Evolutionary conservation across 345 rosid species (phyloP), one percentile per base, ranked within the genome.

Genomic region (Eucalyptus fibrosa): DNA sequence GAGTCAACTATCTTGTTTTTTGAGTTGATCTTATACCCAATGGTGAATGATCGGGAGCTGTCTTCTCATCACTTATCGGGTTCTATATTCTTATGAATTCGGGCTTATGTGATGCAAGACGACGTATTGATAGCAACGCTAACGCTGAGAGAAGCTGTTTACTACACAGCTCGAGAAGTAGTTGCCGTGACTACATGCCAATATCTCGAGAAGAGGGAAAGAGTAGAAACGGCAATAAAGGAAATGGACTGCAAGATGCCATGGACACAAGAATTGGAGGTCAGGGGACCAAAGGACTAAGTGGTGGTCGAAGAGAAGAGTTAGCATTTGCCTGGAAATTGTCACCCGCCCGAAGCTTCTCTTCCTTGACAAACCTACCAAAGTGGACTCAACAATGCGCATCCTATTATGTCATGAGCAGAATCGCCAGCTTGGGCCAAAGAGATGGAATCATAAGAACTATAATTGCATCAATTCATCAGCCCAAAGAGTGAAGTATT

Each of bases 371-470:
- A 93, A 92, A 90, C 95, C 94, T 7, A 95, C 96, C 5, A 93
- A n/a, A n/a, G 95, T 49, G 96, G 95, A 17, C 93, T 95, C 0
- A 95, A 95, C 44, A 92, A 95, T 40, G 96, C 95, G 93, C 95
- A 7, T 94, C 95, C 12, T 94, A 80, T 89, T 93, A 95, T 88
- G 93, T 95, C 85, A 92, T 92, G 92, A 94, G 60, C 26, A 87
- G 93, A 9, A 94, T 95, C 32, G 56, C 93, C 94, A 7, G 92
- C 92, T 8, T 47, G 50, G 24, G 90, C 72, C 7, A 92, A 93
- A n/a, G 86, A 93, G 16, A 86, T 30, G 34, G 34, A 86, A 50
- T 49, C 40, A 86, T 26, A 86, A 92, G 90, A 87, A 92, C 92
- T 17, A 93, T 95, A 44, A 82, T 95, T 34, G 94, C 92, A 72